Conservation (phyloP, 306 rosid species). For the Pueraria montana region DNA sequence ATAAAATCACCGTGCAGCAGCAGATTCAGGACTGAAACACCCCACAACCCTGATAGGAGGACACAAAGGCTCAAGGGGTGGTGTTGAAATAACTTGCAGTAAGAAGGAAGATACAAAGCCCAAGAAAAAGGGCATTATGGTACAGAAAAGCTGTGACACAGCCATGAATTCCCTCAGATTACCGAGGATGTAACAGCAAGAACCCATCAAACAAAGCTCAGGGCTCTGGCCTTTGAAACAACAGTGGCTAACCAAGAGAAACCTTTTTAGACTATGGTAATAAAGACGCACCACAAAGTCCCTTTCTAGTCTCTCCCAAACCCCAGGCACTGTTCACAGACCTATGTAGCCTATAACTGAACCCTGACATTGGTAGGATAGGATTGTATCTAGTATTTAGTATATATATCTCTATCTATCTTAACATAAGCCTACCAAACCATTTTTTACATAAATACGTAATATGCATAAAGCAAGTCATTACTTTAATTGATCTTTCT, state of each 20-base stretch:
- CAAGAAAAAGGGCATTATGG: slow-evolving; percentile 58
- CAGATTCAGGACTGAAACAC: slow-evolving; percentile 51
- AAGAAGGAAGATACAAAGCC: slow-evolving; percentile 61
- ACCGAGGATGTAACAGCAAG: slow-evolving; percentile 69
- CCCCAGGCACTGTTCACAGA: slow-evolving; percentile 51
- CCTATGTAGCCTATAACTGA: slow-evolving; percentile 56
- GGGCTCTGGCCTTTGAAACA: slow-evolving; percentile 49
- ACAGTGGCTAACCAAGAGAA: slow-evolving; percentile 54
- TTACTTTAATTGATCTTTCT: slow-evolving; percentile 39
- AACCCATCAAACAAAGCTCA: slow-evolving; percentile 65
- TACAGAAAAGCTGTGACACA: slow-evolving; percentile 75
- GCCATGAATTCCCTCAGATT: slow-evolving; percentile 86
- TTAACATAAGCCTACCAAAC: slow-evolving; percentile 30
- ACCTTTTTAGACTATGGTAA: slow-evolving; percentile 60
- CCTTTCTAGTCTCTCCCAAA: slow-evolving; percentile 40
- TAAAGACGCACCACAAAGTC: slow-evolving; percentile 61
- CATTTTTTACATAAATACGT: slow-evolving; percentile 41
- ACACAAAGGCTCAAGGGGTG: slow-evolving; percentile 49
- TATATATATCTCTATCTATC: slow-evolving; percentile 31
- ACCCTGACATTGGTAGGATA: slow-evolving; percentile 69
- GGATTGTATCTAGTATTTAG: slow-evolving; percentile 13
- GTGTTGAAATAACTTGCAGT: slow-evolving; percentile 63
- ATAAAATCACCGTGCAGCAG: slow-evolving; percentile 61
- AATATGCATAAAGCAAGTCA: slow-evolving; percentile 52
- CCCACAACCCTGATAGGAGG: slow-evolving; percentile 51